Evolutionary conservation across 208 protist species (phyloP).

Genomic region (Leishmania tarentolae): DNA sequence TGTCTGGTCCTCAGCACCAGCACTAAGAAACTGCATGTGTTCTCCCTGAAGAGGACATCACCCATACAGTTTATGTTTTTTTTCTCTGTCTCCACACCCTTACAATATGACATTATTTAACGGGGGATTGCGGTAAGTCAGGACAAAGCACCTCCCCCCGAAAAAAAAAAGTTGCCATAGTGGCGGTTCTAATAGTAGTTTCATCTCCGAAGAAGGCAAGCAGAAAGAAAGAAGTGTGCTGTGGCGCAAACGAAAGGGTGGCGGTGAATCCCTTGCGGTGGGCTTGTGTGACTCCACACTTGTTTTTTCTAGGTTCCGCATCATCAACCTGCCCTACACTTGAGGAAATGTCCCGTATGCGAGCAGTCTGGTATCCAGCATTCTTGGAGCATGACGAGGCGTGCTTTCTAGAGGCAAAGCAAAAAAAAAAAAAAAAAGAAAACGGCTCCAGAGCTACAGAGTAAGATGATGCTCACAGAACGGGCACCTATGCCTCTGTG

Average conservation of each 20-base stretch:
- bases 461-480: no score
- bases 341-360: not conserved
- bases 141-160: not conserved
- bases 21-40: conserved; percentile 35
- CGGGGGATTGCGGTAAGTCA: not conserved
- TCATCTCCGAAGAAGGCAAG: not conserved
- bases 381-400: not conserved
- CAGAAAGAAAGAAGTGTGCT: not conserved
- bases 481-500: not conserved
- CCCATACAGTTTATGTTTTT: no score
- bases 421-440: not conserved
- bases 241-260: not conserved
- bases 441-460: not conserved
- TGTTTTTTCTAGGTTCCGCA: no score
- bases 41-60: not conserved
- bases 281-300: not conserved
- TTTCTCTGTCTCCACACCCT: not conserved
- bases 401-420: not conserved
- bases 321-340: not conserved
- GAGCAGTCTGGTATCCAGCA: not conserved
- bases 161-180: not conserved
- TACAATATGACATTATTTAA: not conserved
- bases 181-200: conserved; percentile 1
- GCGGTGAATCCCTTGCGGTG: not conserved
- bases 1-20: conserved; percentile 61